Conservation (phyloP, 78 protist genomes). For the Protostelium mycophagum region DNA sequence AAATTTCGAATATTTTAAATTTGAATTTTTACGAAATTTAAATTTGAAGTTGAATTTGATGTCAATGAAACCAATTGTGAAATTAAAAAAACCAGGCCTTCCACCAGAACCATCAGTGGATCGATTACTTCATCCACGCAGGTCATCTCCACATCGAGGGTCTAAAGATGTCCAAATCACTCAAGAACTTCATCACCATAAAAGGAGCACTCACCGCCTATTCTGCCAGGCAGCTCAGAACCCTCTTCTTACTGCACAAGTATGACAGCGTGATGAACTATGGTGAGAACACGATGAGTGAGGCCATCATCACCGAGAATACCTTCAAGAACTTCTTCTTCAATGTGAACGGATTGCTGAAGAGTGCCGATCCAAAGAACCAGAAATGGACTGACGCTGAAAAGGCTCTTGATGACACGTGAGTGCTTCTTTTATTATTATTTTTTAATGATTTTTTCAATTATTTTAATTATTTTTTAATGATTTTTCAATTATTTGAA, state of each 20-base stretch:
- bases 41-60: no score
- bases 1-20: no score
- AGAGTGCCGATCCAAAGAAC: slow-evolving; percentile 7
- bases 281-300: slow-evolving; percentile 65
- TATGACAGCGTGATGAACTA: slow-evolving; percentile 74
- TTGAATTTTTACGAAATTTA: no score
- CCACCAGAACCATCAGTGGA: slow-evolving; percentile 82
- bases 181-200: slow-evolving; percentile 98
- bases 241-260: slow-evolving; percentile 81
- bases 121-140: slow-evolving; percentile 91
- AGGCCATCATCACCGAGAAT: slow-evolving; percentile 68
- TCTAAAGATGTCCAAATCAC: slow-evolving; percentile 95
- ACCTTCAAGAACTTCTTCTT: slow-evolving; percentile 85
- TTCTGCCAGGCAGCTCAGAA: slow-evolving; percentile 88
- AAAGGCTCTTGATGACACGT: slow-evolving; percentile 7
- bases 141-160: slow-evolving; percentile 93
- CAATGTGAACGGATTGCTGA: slow-evolving; percentile 39
- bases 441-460: neutral
- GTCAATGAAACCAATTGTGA: no score
- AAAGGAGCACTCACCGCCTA: slow-evolving; percentile 69
- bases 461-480: no score
- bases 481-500: no score
- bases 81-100: slow-evolving; percentile 10
- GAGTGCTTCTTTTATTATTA: neutral
- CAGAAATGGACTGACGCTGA: slow-evolving; percentile 46